These are phyloP conservation scores for Venturia asperata DNA, from an alignment of 2,329 filamentous ascomycete species.

Conservation along the genomic window DNA sequence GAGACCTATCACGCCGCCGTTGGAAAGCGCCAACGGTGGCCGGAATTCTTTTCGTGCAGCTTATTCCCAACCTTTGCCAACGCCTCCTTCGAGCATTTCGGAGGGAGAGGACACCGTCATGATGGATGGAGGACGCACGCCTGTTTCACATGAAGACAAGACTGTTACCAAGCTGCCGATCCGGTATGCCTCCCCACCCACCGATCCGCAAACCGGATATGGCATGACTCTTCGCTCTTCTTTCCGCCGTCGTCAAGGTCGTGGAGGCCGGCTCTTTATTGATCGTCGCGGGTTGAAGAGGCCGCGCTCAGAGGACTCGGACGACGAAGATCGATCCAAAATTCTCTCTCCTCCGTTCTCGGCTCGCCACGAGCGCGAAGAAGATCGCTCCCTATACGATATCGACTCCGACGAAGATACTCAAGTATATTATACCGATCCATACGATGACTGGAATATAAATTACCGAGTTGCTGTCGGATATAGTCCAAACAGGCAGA, in stretches of 20 bases:
- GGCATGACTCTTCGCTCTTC: conserved; percentile 42
- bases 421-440: conserved; percentile 18
- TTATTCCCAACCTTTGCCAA: conserved; percentile 35
- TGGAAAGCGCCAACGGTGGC: conserved; percentile 40
- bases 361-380: conserved; percentile 11
- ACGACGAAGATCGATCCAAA: conserved; percentile 15
- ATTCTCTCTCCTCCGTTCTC: conserved; percentile 16
- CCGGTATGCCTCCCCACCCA: conserved; percentile 34
- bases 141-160: conserved; percentile 13
- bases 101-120: conserved; percentile 55
- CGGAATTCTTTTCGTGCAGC: conserved; percentile 36
- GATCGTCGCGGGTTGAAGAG: conserved; percentile 55
- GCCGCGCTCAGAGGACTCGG: neutral
- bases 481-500: conserved; percentile 12
- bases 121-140: conserved; percentile 19
- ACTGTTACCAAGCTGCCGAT: conserved; percentile 28
- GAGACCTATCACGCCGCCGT: conserved; percentile 72
- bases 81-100: conserved; percentile 41
- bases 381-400: conserved; percentile 17
- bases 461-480: conserved; percentile 19
- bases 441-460: conserved; percentile 20
- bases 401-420: conserved; percentile 19
- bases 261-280: conserved; percentile 78
- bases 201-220: conserved; percentile 26
- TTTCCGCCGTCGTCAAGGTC: conserved; percentile 77